A percentile compares a stretch with the other conserved stretches of the same genome.
Evolutionary conservation across 345 rosid species (phyloP).

Genomic region (Syzygium oleosum): DNA sequence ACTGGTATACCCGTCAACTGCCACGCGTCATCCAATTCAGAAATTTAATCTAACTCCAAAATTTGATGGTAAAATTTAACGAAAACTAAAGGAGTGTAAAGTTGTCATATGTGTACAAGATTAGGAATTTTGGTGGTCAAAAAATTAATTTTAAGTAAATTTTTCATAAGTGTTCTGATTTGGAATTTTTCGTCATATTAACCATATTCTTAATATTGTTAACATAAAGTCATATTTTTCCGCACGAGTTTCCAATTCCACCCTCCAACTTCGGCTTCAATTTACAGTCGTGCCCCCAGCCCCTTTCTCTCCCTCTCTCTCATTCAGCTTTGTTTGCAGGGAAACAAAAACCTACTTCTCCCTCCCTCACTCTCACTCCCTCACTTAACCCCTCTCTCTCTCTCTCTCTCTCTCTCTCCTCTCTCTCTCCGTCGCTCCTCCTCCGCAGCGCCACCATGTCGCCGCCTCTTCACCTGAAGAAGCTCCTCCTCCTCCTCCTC

Average conservation of each 20-base stretch:
- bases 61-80: too few relatives aligned
- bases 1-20: rapidly evolving
- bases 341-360: background rate
- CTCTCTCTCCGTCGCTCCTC: background rate
- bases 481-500: background rate
- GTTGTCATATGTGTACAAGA: rapidly evolving
- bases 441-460: background rate
- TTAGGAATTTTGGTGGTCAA: too few relatives aligned
- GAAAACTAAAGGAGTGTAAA: rapidly evolving
- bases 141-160: too few relatives aligned
- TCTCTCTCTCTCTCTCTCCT: background rate
- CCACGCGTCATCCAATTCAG: rapidly evolving
- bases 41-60: rapidly evolving
- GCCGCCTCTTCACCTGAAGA: background rate
- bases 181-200: too few relatives aligned
- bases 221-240: background rate
- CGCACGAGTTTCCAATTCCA: background rate
- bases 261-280: rapidly evolving
- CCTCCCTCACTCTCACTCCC: background rate
- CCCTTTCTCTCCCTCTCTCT: background rate
- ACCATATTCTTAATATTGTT: background rate
- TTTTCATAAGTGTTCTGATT: rapidly evolving
- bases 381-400: background rate
- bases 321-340: background rate
- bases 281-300: background rate